These are phyloP conservation scores for Nyssa sinensis DNA, from an alignment of 148 eudicot species.

Conservation along the genomic window DNA sequence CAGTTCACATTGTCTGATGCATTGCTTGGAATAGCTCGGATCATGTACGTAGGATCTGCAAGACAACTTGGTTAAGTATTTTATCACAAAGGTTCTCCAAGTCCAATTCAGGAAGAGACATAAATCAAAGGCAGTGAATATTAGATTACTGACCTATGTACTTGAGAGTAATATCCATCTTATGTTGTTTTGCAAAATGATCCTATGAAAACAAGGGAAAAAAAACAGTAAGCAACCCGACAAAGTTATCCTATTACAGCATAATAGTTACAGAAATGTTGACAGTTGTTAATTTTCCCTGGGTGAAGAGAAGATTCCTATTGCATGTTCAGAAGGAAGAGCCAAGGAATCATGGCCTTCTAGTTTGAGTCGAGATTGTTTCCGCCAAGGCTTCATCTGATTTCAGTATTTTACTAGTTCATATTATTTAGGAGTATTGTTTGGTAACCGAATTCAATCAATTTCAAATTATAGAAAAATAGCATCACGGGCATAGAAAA, in stretches of 20 bases:
- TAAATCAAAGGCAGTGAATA: neutral
- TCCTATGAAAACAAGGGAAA: slow-evolving; percentile 52
- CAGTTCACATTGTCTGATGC: slow-evolving; percentile 93
- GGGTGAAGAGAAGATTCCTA: neutral
- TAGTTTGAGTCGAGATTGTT: no score
- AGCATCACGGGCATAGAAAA: neutral
- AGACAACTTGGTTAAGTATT: slow-evolving; percentile 23
- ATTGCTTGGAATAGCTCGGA: slow-evolving; percentile 97
- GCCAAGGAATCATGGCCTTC: neutral
- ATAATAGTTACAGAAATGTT: neutral
- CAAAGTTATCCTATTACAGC: neutral
- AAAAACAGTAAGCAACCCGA: neutral
- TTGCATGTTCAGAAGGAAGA: neutral
- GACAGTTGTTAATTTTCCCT: neutral
- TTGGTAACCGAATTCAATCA: neutral
- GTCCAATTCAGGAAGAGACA: slow-evolving; percentile 2
- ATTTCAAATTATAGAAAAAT: no score
- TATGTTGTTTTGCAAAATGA: slow-evolving; percentile 49
- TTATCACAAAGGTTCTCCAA: neutral
- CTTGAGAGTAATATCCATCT: slow-evolving; percentile 64
- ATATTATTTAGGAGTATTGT: no score
- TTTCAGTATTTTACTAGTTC: no score
- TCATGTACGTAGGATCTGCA: slow-evolving; percentile 98
- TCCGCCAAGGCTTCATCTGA: no score
- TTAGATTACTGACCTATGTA: slow-evolving; percentile 84